Conservation (phyloP, 495 filamentous ascomycete species). For the Astrocystis sublimbata region DNA sequence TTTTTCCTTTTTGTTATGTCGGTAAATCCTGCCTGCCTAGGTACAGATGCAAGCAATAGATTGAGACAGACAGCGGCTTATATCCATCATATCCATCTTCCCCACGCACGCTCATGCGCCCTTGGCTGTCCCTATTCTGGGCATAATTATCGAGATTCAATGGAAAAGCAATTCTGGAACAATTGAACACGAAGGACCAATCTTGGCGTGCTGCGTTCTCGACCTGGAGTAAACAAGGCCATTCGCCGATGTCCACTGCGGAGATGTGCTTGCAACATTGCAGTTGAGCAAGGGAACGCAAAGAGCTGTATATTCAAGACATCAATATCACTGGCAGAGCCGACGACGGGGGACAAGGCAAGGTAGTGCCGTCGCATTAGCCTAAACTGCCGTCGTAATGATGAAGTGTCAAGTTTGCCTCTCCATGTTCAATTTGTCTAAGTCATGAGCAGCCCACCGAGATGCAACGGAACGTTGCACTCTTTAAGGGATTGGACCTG, state of each 20-base stretch:
- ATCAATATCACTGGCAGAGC: not conserved
- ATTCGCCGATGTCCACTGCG: not conserved
- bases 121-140: slow-evolving; percentile 8
- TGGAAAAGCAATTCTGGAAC: not conserved
- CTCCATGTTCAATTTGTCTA: too few relatives aligned
- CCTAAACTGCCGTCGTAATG: slow-evolving; percentile 3
- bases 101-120: not conserved
- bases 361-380: not conserved
- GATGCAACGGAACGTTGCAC: slow-evolving; percentile 11
- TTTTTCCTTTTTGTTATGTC: not conserved
- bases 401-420: too few relatives aligned
- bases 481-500: not conserved
- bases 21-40: not conserved
- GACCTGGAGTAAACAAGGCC: slow-evolving; percentile 3
- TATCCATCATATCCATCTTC: too few relatives aligned
- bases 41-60: not conserved
- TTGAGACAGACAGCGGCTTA: not conserved
- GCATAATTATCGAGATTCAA: not conserved
- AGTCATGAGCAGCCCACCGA: not conserved
- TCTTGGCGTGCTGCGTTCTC: slow-evolving; percentile 9
- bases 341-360: not conserved
- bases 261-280: not conserved
- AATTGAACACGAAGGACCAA: slow-evolving; percentile 11
- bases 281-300: not conserved
- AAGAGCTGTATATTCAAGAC: not conserved